Conservation (phyloP, 2,329 filamentous ascomycete species). For the Colletotrichum godetiae region DNA sequence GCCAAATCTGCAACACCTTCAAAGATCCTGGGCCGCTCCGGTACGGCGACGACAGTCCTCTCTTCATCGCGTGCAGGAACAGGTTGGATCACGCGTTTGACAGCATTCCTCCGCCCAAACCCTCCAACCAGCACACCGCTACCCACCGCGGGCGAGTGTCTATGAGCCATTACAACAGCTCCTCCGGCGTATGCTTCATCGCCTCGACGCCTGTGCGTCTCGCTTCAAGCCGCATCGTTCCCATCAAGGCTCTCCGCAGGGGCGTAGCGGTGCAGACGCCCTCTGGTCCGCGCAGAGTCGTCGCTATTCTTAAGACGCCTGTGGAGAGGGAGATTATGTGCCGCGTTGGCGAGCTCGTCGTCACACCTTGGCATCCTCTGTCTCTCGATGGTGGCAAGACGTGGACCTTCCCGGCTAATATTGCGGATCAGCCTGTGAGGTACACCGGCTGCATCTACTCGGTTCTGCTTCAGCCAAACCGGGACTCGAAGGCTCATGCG, state of each 20-base stretch:
- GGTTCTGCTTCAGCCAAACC: slow-evolving; percentile 62
- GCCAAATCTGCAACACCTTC: slow-evolving; percentile 71
- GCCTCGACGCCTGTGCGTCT: slow-evolving; percentile 59
- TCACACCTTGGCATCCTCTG: slow-evolving; percentile 72
- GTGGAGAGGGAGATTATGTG: slow-evolving; percentile 56
- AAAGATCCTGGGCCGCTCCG: slow-evolving; percentile 68
- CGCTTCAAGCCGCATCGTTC: slow-evolving; percentile 50
- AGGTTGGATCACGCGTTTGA: slow-evolving; percentile 62
- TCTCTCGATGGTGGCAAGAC: slow-evolving; percentile 44
- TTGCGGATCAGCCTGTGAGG: slow-evolving; percentile 44
- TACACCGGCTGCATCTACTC: slow-evolving; percentile 69
- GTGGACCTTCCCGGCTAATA: slow-evolving; percentile 61
- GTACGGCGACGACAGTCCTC: slow-evolving; percentile 61
- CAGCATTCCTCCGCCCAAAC: slow-evolving; percentile 55
- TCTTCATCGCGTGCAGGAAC: slow-evolving; percentile 64
- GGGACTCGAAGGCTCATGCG: slow-evolving; percentile 59
- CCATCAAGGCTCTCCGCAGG: slow-evolving; percentile 55
- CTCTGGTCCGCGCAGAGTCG: slow-evolving; percentile 58
- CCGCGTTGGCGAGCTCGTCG: slow-evolving; percentile 56
- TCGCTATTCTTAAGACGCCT: slow-evolving; percentile 61
- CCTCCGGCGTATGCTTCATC: slow-evolving; percentile 62
- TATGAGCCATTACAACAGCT: slow-evolving; percentile 58
- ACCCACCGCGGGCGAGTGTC: slow-evolving; percentile 36
- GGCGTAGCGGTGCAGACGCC: slow-evolving; percentile 65
- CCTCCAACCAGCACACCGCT: slow-evolving; percentile 42